These are phyloP conservation scores for Whalleya microplaca DNA, from an alignment of 2,329 filamentous ascomycete species.

Conservation along the genomic window DNA sequence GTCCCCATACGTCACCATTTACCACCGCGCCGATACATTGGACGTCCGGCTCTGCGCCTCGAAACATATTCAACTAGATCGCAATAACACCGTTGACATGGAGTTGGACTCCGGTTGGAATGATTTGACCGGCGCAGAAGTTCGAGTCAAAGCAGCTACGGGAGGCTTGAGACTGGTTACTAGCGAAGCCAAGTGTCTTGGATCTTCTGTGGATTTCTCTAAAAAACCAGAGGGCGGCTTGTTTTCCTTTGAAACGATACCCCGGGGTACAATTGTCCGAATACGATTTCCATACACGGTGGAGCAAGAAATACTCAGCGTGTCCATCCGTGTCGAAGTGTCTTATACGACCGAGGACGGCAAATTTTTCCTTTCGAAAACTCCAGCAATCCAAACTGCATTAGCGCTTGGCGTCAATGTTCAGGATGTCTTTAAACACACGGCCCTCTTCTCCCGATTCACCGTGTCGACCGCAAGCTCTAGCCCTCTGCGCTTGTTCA, in stretches of 20 bases:
- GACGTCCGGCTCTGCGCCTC: slow-evolving; percentile 69
- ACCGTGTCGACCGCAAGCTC: slow-evolving; percentile 81
- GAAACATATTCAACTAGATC: slow-evolving; percentile 77
- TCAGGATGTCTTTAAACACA: slow-evolving; percentile 90
- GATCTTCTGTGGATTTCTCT: slow-evolving; percentile 46
- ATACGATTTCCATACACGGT: slow-evolving; percentile 81
- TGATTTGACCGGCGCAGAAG: slow-evolving; percentile 59
- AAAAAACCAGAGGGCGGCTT: slow-evolving; percentile 58
- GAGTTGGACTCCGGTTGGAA: slow-evolving; percentile 77
- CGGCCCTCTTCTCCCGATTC: slow-evolving; percentile 83
- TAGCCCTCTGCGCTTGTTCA: slow-evolving; percentile 74
- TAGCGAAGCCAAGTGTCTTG: slow-evolving; percentile 58
- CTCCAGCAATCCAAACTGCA: slow-evolving; percentile 68
- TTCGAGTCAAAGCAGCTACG: slow-evolving; percentile 66
- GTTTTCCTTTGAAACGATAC: slow-evolving; percentile 54
- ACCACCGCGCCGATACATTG: slow-evolving; percentile 70
- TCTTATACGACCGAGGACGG: slow-evolving; percentile 71
- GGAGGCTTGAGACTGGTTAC: slow-evolving; percentile 68
- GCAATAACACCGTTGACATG: slow-evolving; percentile 76
- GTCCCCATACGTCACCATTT: slow-evolving; percentile 69
- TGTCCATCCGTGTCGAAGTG: slow-evolving; percentile 77
- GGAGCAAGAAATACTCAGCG: slow-evolving; percentile 72
- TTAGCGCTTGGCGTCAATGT: slow-evolving; percentile 93
- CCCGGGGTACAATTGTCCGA: slow-evolving; percentile 50
- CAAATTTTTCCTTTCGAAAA: slow-evolving; percentile 65